Evolutionary conservation across 2,329 filamentous ascomycete genomes (phyloP).

Genomic region (Xylaria sp.): DNA sequence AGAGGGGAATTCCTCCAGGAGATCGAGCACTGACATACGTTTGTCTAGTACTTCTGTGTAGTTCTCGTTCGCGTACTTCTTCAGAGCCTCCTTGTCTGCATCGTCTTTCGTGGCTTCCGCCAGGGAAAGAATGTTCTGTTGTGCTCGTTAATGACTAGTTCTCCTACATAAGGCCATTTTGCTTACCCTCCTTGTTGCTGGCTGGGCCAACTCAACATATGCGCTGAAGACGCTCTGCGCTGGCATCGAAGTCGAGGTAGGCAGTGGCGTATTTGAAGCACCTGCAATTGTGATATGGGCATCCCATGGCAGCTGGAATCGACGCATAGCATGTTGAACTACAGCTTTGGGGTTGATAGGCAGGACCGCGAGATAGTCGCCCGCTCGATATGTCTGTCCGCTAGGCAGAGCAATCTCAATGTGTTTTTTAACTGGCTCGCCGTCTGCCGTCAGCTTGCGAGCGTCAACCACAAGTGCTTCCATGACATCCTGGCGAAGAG

Average conservation of each 20-base stretch:
- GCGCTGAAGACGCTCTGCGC: slow-evolving; percentile 72
- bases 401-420: slow-evolving; percentile 75
- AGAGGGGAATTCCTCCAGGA: slow-evolving; percentile 72
- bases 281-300: slow-evolving; percentile 70
- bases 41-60: slow-evolving; percentile 64
- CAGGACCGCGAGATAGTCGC: slow-evolving; percentile 80
- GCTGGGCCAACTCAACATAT: slow-evolving; percentile 79
- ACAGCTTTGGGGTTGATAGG: slow-evolving; percentile 74
- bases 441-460: slow-evolving; percentile 61
- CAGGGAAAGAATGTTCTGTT: slow-evolving; percentile 54
- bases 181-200: slow-evolving; percentile 73
- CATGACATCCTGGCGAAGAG: slow-evolving; percentile 71
- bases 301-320: slow-evolving; percentile 77
- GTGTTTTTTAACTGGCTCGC: slow-evolving; percentile 68
- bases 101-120: slow-evolving; percentile 46
- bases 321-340: slow-evolving; percentile 71
- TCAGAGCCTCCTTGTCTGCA: slow-evolving; percentile 54
- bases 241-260: slow-evolving; percentile 66
- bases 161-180: background rate
- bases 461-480: slow-evolving; percentile 69
- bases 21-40: slow-evolving; percentile 72
- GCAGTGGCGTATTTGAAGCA: slow-evolving; percentile 63
- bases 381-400: slow-evolving; percentile 73
- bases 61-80: slow-evolving; percentile 57
- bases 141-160: slow-evolving; percentile 30